Evolutionary conservation across 176 grass and related monocot genomes (phyloP).

Genomic region (Lolium perenne): DNA sequence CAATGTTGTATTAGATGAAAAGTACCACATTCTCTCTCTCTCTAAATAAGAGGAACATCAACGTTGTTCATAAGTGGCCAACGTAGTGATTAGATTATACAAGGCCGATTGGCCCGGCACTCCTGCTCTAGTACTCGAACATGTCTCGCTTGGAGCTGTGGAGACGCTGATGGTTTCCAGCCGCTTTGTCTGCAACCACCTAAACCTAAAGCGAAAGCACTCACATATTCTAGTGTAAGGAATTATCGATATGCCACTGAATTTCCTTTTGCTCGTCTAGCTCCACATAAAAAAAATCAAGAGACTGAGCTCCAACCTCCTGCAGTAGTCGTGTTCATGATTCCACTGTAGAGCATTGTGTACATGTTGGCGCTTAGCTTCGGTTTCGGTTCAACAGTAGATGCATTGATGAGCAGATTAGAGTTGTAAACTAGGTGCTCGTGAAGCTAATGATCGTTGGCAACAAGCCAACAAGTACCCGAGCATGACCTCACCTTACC

Average conservation of each 20-base stretch:
- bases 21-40: too few species aligned
- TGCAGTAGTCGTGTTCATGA: background rate
- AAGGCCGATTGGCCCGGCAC: conserved; percentile 10
- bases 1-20: too few species aligned
- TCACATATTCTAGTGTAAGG: background rate
- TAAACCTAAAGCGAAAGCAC: conserved; percentile 26
- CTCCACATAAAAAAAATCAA: background rate
- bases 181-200: conserved; percentile 38
- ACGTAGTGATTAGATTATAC: background rate
- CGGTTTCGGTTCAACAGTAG: background rate
- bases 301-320: background rate
- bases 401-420: background rate
- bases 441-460: background rate
- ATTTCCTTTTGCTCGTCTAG: background rate
- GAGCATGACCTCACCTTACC: background rate
- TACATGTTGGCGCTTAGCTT: background rate
- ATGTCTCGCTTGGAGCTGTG: conserved; percentile 33
- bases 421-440: background rate
- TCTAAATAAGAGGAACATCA: too few species aligned
- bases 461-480: background rate
- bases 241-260: conserved; percentile 3
- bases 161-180: conserved; percentile 46
- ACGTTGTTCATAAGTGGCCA: background rate
- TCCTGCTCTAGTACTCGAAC: conserved; percentile 14
- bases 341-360: background rate